A percentile compares a stretch with the other conserved stretches of the same genome.
Conservation (phyloP, 2,329 filamentous ascomycete species). For the Thielaviopsis ethacetica region DNA sequence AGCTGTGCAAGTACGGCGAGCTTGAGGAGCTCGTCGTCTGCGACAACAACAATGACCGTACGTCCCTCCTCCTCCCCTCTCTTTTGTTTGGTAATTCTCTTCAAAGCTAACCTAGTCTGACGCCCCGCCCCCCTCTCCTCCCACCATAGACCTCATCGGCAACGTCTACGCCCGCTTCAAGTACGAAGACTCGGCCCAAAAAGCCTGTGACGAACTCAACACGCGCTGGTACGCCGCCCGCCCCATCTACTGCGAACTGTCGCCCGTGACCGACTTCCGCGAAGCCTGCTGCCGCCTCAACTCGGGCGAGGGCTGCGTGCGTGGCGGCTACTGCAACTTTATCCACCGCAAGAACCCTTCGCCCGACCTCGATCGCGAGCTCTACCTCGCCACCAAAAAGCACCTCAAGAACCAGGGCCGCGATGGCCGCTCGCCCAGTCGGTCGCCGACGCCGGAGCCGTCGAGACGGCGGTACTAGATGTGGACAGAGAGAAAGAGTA, state of each 20-base stretch:
- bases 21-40: slow-evolving; percentile 96
- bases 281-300: slow-evolving; percentile 95
- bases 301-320: slow-evolving; percentile 83
- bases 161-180: slow-evolving; percentile 99
- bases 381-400: slow-evolving; percentile 85
- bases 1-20: slow-evolving; percentile 98
- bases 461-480: slow-evolving; percentile 51
- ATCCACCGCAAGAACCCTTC: slow-evolving; percentile 94
- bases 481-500: background rate
- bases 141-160: slow-evolving; percentile 63
- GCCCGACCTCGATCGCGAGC: slow-evolving; percentile 72
- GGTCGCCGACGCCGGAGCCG: slow-evolving; percentile 78
- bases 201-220: slow-evolving; percentile 87
- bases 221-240: slow-evolving; percentile 91
- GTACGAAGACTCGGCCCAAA: slow-evolving; percentile 92
- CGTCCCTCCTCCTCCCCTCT: slow-evolving; percentile 21
- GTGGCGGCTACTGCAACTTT: slow-evolving; percentile 97
- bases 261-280: slow-evolving; percentile 91
- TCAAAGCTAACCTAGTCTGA: slow-evolving; percentile 15
- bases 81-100: background rate
- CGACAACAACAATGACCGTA: slow-evolving; percentile 98
- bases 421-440: slow-evolving; percentile 65
- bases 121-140: background rate
- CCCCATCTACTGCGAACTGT: slow-evolving; percentile 95
- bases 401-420: slow-evolving; percentile 76